Base-by-base conservation (phyloP, 106 monocot genomes). In the Dactylorhiza incarnata region DNA sequence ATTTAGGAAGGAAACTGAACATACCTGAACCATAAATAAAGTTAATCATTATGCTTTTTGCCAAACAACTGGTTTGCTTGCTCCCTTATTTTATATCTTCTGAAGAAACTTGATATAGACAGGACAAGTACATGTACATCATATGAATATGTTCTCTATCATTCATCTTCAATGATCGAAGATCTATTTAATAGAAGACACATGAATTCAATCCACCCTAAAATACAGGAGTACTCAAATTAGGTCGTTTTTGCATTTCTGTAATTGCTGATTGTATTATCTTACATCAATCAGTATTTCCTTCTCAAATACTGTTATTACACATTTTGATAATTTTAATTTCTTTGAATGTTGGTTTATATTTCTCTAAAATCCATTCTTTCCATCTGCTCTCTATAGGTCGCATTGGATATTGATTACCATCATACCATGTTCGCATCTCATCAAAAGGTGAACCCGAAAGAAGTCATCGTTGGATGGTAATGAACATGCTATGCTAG, bases 391-490 rank as follows among this genome's bases (percentile, higher is more conserved):
- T 65, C 9, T 20, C 12, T 65, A 43, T 75, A 91, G 87, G 90
- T 91, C 24, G 90, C 90, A 11, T 55, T 91, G 83, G 90, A 91
- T 77, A 83, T 91, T 61, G 87, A 87, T 5, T 91, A 91, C 71
- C 90, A 91, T 63, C 90, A 85, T 68, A 87, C 82, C 76, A 87
- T 91, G 90, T 71, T 73, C 47, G 37, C 52, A 5, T 91, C 90
- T 6, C 90, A 91, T 25, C 87, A 91, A 48, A 91, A 91, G 71
- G 87, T 91, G 61, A 85, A 91, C 48, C 85, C 83, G 9, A 91
- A 85, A 83, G 85, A 91, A 85, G 83, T 87, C 22, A 87, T 87
- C 53, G 85, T 91, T 71, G 87, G 90, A 82, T 91, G 90, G 90
- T 91, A 81, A 83, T 75, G 14, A 16, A 45, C 16, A 69, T 45